A percentile compares a stretch with the other conserved stretches of the same genome.
These are phyloP conservation scores for Starmerella sp. DNA, from an alignment of 805 yeast species.

Conservation along the genomic window DNA sequence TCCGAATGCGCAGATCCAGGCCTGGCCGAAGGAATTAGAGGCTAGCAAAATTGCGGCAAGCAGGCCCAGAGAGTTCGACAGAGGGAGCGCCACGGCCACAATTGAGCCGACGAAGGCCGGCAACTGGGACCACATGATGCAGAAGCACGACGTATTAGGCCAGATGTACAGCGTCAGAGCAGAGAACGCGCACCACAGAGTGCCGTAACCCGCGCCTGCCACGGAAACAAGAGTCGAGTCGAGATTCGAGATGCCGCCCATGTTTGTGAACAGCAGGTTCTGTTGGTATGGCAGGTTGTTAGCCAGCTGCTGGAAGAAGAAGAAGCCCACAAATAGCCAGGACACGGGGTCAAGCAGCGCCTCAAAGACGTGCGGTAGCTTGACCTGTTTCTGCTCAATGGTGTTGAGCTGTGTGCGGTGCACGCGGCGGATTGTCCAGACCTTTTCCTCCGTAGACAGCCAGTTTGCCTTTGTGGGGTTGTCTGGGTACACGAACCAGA, in stretches of 20 bases:
- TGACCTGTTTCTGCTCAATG: slow-evolving; percentile 38
- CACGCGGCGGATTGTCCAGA: slow-evolving; percentile 39
- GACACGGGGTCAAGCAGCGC: slow-evolving; percentile 40
- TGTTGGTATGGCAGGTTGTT: slow-evolving; percentile 40
- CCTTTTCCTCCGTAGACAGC: slow-evolving; percentile 39
- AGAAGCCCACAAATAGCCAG: slow-evolving; percentile 31
- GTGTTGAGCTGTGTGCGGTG: slow-evolving; percentile 32
- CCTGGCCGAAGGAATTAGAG: slow-evolving; percentile 29
- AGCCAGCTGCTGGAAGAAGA: slow-evolving; percentile 36
- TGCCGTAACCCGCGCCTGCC: slow-evolving; percentile 37
- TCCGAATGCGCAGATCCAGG: slow-evolving; percentile 25
- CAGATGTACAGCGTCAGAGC: slow-evolving; percentile 26
- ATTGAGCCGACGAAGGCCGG: slow-evolving; percentile 36
- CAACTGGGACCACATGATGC: slow-evolving; percentile 25
- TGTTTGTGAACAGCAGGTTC: slow-evolving; percentile 33
- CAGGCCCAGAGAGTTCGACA: slow-evolving; percentile 33
- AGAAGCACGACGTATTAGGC: slow-evolving; percentile 30
- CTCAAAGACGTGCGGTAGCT: slow-evolving; percentile 41
- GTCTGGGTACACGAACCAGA: slow-evolving; percentile 40
- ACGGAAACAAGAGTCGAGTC: slow-evolving; percentile 40
- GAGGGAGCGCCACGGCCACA: slow-evolving; percentile 34
- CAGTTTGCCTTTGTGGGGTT: slow-evolving; percentile 45
- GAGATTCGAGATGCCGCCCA: slow-evolving; percentile 32
- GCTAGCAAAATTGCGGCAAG: slow-evolving; percentile 36
- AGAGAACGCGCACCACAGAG: slow-evolving; percentile 28